phyloP scores from a whole-genome alignment of 306 rosid species.

The Castanea mollissima region DNA sequence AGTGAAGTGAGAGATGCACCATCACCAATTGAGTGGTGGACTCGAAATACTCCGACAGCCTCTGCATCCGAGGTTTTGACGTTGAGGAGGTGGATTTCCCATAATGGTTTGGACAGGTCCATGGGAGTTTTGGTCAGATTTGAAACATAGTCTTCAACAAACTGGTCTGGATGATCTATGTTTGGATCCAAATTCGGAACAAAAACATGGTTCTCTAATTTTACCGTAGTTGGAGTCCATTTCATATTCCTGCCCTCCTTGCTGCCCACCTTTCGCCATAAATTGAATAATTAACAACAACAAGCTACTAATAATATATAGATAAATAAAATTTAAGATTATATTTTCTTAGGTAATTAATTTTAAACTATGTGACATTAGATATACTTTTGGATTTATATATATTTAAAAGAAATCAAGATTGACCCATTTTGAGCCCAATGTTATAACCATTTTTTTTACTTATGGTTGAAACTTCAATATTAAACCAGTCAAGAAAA shows the following conservation, averaged over 20 bases:
- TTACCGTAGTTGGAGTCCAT: conserved; percentile 30
- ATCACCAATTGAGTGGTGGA: conserved; percentile 72
- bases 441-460: too few species aligned
- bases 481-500: too few species aligned
- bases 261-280: conserved; percentile 1
- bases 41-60: conserved; percentile 32
- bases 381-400: too few species aligned
- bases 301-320: not conserved
- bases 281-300: not conserved
- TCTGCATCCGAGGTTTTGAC: conserved; percentile 50
- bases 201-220: conserved; percentile 51
- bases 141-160: conserved; percentile 51
- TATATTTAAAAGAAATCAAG: too few species aligned
- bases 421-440: not conserved
- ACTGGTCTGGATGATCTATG: conserved; percentile 36
- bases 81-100: conserved; percentile 72
- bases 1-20: conserved; percentile 71
- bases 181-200: conserved; percentile 36
- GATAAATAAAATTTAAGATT: too few species aligned
- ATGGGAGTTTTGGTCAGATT: conserved; percentile 46
- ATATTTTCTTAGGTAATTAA: too few species aligned
- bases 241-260: not conserved
- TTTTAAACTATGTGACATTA: too few species aligned
- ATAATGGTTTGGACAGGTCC: conserved; percentile 52
- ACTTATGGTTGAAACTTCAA: too few species aligned